Base-by-base conservation (phyloP, 2,329 filamentous ascomycete species). In the Chaetothyriales sp. region DNA sequence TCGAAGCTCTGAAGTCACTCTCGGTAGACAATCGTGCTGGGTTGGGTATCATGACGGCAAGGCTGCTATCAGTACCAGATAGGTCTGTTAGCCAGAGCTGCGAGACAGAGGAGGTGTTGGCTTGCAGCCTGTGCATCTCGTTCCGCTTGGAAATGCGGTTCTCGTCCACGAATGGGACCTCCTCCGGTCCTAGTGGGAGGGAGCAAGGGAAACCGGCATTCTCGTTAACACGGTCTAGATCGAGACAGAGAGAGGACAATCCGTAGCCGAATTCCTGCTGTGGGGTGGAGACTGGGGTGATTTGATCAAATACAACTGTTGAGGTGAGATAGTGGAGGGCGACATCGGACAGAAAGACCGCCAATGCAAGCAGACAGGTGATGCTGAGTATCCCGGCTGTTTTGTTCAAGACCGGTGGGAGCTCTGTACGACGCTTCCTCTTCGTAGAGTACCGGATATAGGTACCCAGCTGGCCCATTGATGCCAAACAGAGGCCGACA, bases 121-220 rank as follows among this genome's bases (percentile, higher is more conserved):
- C 51, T 18, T 54, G 47, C 15, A 59, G 53, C 26, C 51, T 51
- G 25, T 52, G 51, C 43, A 57, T 54, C 43, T 59, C 55, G n/a
- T 56, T 53, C 47, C 57, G 55, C 5, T 49, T 51, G 12, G 49
- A 39, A 9, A 49, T 51, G 26, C 49, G 55, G 18, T 49, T 49
- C 15, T 51, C 28, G 20, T 53, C 51, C 36, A 52, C 49, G 12
- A 39, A 18, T 6, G 32, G 22, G 3, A 25, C 22, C 22, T 25
- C 22, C 19, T 9, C 44, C 48, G 18, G 51, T 28, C 8, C 32
- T 18, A 22, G 46, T 43, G 20, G 54, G 51, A 22, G 49, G 26
- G 57, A 55, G 47, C 57, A 60, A 15, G 57, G 57, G 39, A 58
- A 53, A 18, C 55, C 55, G 25, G 44, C 52, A 46, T 60, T 58